Evolutionary conservation across 257 asterid species (phyloP), one percentile per base, ranked within the genome.

Genomic region (Plantago ovata): DNA sequence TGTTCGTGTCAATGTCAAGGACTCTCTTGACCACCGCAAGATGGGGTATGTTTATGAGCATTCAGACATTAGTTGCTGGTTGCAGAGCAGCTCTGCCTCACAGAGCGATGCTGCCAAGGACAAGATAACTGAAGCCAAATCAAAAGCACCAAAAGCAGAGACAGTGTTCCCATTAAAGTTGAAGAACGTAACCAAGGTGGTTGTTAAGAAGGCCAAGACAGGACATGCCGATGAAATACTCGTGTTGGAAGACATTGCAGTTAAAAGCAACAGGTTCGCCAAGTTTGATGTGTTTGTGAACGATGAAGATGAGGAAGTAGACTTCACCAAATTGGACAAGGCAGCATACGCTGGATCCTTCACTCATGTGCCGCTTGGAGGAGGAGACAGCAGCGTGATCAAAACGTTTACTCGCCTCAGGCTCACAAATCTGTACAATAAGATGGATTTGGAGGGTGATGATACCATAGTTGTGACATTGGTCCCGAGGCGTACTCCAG

Each of bases 271-370:
- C 14, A 68, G 48, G 38, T 64, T 63, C 10, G 15, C 64, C 0
- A 73, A 64, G 62, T 73, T 73, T 16, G 78, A 73, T 9, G 69
- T 68, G 20, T 73, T 73, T 8, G 56, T 68, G 0, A 73, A 73
- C 38, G 74, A 73, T 7, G 78, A 73, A 36, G 78, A 68, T 13
- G 78, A 68, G 19, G 53, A 9, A 3, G 8, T 3, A 1, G 44
- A 60, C 8, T 9, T 18, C 13, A 23, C 4, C 18, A 67, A 61
- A 54, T 39, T 72, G 5, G 69, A 63, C 66, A 68, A 68, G 75
- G 68, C 78, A 22, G 62, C 66, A 21, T 67, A 60, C 10, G 67
- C 57, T 9, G 72, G 72, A 43, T 60, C 67, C 2, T 67, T 51
- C 53, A 56, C 67, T 0, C 72, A 67, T 13, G 72, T 67, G 39